phyloP scores from a whole-genome alignment of 805 yeast genomes.

The Candida alai region DNA sequence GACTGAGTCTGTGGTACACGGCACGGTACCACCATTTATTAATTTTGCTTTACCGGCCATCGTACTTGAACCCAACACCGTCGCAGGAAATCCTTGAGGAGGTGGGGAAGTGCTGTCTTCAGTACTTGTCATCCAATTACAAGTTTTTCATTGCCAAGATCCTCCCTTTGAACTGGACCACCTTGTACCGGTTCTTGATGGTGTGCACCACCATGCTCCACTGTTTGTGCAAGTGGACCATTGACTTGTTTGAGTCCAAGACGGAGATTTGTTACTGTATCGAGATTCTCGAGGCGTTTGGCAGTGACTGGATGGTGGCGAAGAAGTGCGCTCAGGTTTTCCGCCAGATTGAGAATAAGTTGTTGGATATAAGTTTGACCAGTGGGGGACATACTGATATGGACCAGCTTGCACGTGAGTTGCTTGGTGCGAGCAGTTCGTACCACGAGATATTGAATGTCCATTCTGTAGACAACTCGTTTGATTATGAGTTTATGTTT shows the following conservation, averaged over 20 bases:
- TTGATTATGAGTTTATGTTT: conserved; percentile 26
- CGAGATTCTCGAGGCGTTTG: conserved; percentile 44
- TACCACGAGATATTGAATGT: conserved; percentile 45
- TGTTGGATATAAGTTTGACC: conserved; percentile 42
- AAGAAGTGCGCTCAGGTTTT: conserved; percentile 42
- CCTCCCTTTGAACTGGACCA: conserved; percentile 49
- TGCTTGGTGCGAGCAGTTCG: conserved; percentile 42
- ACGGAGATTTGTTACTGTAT: conserved; percentile 44
- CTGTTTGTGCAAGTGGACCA: conserved; percentile 45
- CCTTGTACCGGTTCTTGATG: conserved; percentile 42
- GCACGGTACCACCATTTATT: conserved; percentile 45
- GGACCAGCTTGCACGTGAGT: conserved; percentile 36
- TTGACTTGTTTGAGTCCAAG: conserved; percentile 43
- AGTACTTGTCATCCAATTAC: conserved; percentile 44
- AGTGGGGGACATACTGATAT: conserved; percentile 27
- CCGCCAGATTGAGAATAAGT: conserved; percentile 39
- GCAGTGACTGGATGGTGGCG: conserved; percentile 46
- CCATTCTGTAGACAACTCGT: conserved; percentile 44
- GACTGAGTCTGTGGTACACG: conserved; percentile 30
- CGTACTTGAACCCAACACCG: conserved; percentile 45
- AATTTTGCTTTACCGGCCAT: conserved; percentile 47
- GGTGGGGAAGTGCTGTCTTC: conserved; percentile 43
- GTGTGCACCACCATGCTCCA: conserved; percentile 45
- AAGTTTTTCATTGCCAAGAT: conserved; percentile 40
- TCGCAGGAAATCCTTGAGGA: conserved; percentile 35